phyloP scores from a whole-genome alignment of 495 filamentous ascomycete species.

The Neurospora intermedia region DNA sequence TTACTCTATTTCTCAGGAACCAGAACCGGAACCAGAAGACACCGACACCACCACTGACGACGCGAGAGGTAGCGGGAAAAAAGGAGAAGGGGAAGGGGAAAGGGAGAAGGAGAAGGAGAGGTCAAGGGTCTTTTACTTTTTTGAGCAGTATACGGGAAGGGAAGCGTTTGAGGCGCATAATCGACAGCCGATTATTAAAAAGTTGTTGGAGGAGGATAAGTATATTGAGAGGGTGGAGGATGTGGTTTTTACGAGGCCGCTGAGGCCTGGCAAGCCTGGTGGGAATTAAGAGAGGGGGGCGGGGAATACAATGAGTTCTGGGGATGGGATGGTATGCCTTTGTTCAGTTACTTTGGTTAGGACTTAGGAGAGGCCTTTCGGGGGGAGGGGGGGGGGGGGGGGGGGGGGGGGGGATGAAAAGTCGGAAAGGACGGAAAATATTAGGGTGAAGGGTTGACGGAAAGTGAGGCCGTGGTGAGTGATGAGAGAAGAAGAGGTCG shows the following conservation, averaged over 20 bases:
- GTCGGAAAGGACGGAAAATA: too few species aligned
- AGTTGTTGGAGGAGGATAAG: conserved; percentile 21
- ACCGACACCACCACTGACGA: too few species aligned
- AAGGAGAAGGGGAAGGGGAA: background rate
- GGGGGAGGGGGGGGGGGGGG: too few species aligned
- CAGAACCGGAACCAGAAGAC: background rate
- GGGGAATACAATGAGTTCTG: too few species aligned
- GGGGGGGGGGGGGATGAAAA: too few species aligned
- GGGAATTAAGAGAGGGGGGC: too few species aligned
- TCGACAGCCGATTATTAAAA: conserved; percentile 20
- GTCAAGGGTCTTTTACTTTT: conserved; percentile 25
- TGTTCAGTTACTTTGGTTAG: too few species aligned
- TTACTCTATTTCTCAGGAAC: conserved; percentile 23
- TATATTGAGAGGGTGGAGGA: conserved; percentile 19
- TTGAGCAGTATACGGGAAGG: conserved; percentile 21
- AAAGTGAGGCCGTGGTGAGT: background rate
- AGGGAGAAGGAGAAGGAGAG: background rate
- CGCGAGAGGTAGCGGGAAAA: background rate
- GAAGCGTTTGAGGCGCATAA: conserved; percentile 26
- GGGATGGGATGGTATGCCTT: too few species aligned
- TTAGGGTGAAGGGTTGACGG: too few species aligned
- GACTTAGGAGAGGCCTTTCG: too few species aligned
- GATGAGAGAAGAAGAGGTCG: background rate
- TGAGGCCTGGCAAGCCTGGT: too few species aligned
- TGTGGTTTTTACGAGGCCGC: conserved; percentile 11